Evolutionary conservation across 306 rosid genomes (phyloP).

Genomic region (Fagus sylvatica): DNA sequence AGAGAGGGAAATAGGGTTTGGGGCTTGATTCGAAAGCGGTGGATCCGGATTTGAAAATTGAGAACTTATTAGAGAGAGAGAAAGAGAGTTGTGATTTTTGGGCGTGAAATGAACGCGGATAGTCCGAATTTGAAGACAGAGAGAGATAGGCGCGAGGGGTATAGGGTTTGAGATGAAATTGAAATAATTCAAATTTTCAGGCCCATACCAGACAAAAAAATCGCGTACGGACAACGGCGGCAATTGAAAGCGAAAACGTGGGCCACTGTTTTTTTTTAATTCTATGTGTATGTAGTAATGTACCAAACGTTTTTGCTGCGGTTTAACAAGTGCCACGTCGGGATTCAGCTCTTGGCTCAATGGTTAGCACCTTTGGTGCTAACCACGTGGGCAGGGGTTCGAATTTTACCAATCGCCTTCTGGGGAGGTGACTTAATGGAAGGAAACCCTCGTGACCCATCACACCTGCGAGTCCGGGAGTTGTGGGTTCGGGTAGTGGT

Average conservation of each 20-base stretch:
- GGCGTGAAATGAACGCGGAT: conserved; percentile 28
- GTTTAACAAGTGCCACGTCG: too few relatives aligned
- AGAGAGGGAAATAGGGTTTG: conserved; percentile 39
- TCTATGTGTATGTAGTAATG: too few relatives aligned
- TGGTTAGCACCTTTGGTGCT: too few relatives aligned
- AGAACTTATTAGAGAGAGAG: conserved; percentile 6
- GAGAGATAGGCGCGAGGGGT: background rate
- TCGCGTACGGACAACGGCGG: conserved; percentile 13
- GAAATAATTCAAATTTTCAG: conserved; percentile 11
- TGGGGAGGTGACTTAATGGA: too few relatives aligned
- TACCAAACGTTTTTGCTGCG: too few relatives aligned
- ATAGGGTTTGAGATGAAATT: background rate
- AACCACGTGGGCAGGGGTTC: too few relatives aligned
- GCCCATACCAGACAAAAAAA: background rate
- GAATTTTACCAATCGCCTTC: too few relatives aligned
- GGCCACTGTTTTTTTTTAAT: background rate
- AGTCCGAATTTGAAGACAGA: conserved; percentile 17
- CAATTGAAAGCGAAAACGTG: background rate
- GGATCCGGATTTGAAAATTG: conserved; percentile 48
- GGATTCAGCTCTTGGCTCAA: too few relatives aligned
- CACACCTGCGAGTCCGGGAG: too few relatives aligned
- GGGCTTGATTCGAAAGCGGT: conserved; percentile 46
- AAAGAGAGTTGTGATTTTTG: background rate
- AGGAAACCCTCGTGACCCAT: too few relatives aligned
- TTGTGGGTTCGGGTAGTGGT: too few relatives aligned